Evolutionary conservation across 169 alveolate species (phyloP).

Genomic region (Cryptosporidium ubiquitum): DNA sequence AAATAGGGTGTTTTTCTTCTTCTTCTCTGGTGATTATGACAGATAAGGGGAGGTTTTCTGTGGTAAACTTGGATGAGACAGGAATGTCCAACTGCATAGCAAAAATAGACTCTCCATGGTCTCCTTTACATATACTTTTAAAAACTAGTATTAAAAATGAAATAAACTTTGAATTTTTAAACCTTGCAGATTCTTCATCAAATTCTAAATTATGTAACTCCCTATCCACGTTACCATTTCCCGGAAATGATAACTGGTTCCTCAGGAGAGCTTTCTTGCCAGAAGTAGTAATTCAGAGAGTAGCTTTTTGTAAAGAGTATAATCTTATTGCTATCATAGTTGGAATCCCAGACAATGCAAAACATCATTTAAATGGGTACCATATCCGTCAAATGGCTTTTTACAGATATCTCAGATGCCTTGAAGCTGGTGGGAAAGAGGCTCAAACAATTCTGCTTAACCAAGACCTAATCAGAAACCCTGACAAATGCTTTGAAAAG

Average conservation of each 20-base stretch:
- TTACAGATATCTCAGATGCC: constrained; percentile 59
- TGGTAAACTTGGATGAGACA: constrained; percentile 7
- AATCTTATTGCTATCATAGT: constrained; percentile 49
- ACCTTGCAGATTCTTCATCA: background rate
- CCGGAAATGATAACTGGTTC: constrained; percentile 38
- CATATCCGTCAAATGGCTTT: constrained; percentile 70
- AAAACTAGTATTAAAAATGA: constrained; percentile 7
- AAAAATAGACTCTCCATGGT: constrained; percentile 64
- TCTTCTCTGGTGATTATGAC: constrained; percentile 6
- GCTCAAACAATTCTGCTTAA: constrained; percentile 50
- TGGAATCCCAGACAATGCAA: constrained; percentile 68
- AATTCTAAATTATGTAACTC: background rate
- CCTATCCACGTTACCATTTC: constrained; percentile 9
- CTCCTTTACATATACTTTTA: constrained; percentile 25
- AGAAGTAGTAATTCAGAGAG: constrained; percentile 53
- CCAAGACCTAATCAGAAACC: constrained; percentile 66
- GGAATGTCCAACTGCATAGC: constrained; percentile 33
- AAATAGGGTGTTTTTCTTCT: background rate
- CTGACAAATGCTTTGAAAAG: constrained; percentile 68
- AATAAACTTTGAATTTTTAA: constrained; percentile 33
- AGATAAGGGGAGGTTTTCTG: constrained; percentile 19
- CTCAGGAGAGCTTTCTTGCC: constrained; percentile 42
- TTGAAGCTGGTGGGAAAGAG: constrained; percentile 72
- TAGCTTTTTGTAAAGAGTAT: constrained; percentile 30
- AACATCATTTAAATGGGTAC: constrained; percentile 65